A percentile compares a stretch with the other conserved stretches of the same genome.
Conservation (phyloP, 129 eudicot species). For the Centrapalus pauciflorus region DNA sequence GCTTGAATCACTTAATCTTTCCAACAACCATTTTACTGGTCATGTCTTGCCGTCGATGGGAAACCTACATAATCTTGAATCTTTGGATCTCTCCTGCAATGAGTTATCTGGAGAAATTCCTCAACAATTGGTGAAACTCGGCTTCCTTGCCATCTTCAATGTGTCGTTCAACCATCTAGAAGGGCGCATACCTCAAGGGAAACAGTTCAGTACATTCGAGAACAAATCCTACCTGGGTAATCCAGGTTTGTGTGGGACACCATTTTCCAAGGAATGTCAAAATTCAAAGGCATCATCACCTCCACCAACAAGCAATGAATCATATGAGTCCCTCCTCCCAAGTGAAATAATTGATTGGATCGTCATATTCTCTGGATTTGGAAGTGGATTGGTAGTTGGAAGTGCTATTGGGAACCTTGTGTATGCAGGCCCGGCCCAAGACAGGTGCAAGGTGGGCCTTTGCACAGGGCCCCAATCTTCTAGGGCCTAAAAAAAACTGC, state of each 20-base stretch:
- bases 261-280: not conserved
- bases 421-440: no score
- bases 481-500: no score
- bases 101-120: constrained; percentile 19
- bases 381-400: no score
- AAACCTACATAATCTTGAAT: constrained; percentile 3
- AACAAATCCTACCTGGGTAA: not conserved
- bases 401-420: no score
- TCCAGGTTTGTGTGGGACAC: not conserved
- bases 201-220: not conserved
- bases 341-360: no score
- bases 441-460: no score
- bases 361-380: no score
- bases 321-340: no score
- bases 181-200: no score
- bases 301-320: not conserved
- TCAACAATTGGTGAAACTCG: not conserved
- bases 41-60: not conserved
- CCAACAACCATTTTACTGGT: no score
- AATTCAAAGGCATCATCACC: not conserved
- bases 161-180: constrained; percentile 11
- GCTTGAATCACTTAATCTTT: constrained; percentile 15
- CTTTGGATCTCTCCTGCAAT: no score
- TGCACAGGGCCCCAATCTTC: no score
- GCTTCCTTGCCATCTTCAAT: not conserved